Percentiles rank a stretch among this genome's conserved stretches.
These are phyloP conservation scores for Gnomoniopsis sp. DNA, from an alignment of 2,329 filamentous ascomycete genomes.

Conservation along the genomic window DNA sequence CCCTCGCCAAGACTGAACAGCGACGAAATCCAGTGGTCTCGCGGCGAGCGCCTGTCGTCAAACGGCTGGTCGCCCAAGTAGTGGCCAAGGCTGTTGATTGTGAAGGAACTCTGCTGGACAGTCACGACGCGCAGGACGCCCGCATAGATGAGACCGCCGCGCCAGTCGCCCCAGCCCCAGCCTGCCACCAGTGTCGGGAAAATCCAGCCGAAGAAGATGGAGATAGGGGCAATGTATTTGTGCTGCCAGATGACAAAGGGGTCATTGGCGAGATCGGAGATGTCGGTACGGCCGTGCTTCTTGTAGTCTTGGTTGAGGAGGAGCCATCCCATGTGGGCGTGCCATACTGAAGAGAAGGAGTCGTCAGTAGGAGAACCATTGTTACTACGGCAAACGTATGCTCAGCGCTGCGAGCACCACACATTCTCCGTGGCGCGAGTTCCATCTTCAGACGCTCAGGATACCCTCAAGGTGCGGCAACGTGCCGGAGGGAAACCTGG, in stretches of 20 bases:
- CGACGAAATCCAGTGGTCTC: constrained; percentile 66
- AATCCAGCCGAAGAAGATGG: constrained; percentile 43
- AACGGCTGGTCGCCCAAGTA: constrained; percentile 64
- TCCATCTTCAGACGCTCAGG: not conserved
- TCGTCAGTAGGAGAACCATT: not conserved
- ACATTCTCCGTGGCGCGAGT: not conserved
- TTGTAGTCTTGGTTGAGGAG: constrained; percentile 53
- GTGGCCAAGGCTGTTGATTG: constrained; percentile 51
- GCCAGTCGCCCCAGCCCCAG: constrained; percentile 45
- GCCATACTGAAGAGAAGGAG: not conserved
- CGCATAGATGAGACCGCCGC: constrained; percentile 47
- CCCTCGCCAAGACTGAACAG: constrained; percentile 66
- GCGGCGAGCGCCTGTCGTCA: constrained; percentile 67
- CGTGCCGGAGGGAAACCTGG: not conserved
- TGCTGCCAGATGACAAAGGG: constrained; percentile 47
- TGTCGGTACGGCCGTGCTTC: constrained; percentile 47
- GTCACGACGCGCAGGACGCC: constrained; percentile 50
- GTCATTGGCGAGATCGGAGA: constrained; percentile 48
- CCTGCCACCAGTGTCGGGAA: constrained; percentile 45
- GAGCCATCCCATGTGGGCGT: constrained; percentile 46
- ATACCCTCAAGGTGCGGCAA: not conserved
- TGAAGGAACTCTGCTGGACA: constrained; percentile 51
- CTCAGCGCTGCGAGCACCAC: not conserved
- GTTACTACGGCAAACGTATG: not conserved
- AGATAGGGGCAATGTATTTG: constrained; percentile 44